Evolutionary conservation across 2,329 filamentous ascomycete species (phyloP).

Genomic region (Penicillium sp.): DNA sequence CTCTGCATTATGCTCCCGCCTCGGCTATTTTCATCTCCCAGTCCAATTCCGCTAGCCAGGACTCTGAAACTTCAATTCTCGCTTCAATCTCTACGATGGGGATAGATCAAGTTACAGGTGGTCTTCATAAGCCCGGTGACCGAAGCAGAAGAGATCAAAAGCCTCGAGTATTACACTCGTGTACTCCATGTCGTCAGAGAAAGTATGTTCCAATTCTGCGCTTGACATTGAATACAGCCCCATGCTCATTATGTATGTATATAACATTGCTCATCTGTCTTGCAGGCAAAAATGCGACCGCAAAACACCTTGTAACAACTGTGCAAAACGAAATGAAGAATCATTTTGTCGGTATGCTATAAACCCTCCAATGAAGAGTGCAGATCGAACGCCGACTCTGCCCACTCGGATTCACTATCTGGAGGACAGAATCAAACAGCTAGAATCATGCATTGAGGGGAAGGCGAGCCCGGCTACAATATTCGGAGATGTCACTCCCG

Average conservation of each 20-base stretch:
- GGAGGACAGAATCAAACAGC: background rate
- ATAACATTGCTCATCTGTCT: background rate
- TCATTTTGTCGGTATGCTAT: conserved; percentile 18
- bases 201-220: background rate
- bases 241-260: background rate
- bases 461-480: background rate
- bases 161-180: background rate
- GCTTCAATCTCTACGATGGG: background rate
- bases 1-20: no score
- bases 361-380: conserved; percentile 1
- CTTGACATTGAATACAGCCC: no score
- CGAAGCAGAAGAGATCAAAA: background rate
- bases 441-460: background rate
- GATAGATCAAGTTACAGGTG: no score
- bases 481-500: background rate
- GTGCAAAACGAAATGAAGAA: conserved; percentile 14
- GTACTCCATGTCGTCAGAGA: background rate
- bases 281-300: conserved; percentile 28
- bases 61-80: no score
- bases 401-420: conserved; percentile 17
- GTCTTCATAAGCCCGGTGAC: background rate
- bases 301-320: conserved; percentile 24
- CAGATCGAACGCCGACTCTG: conserved; percentile 16
- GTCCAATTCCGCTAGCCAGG: background rate
- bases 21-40: background rate